Evolutionary conservation across 140 eudicot genomes (phyloP).

Genomic region (Flaveria floridana): DNA sequence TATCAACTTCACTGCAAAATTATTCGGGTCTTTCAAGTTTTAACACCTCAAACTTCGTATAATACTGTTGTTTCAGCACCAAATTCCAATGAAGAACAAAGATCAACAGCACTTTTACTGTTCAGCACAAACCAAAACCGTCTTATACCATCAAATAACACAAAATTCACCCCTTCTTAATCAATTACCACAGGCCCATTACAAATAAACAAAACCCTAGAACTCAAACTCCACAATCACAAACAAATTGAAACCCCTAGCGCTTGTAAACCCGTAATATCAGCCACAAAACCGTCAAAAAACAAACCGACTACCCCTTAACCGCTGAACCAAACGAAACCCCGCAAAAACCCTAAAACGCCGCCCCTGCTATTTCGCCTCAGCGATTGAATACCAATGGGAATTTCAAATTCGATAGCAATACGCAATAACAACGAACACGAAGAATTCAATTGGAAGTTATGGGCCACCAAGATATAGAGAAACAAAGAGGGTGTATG

Average conservation of each 20-base stretch:
- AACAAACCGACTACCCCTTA: conserved; percentile 28
- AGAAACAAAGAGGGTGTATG: conserved; percentile 34
- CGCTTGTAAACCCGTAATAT: conserved; percentile 28
- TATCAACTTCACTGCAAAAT: conserved; percentile 23
- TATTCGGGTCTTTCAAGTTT: conserved; percentile 6
- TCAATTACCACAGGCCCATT: conserved; percentile 22
- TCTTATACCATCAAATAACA: conserved; percentile 17
- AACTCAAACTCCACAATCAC: conserved; percentile 25
- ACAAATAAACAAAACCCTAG: conserved; percentile 41
- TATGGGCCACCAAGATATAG: conserved; percentile 2
- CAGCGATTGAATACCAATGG: conserved; percentile 20
- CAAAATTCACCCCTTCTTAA: conserved; percentile 13
- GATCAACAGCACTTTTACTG: conserved; percentile 8
- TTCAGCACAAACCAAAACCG: conserved; percentile 1
- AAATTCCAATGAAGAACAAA: conserved; percentile 25
- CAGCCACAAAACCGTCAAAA: conserved; percentile 23
- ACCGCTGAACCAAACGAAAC: conserved; percentile 24
- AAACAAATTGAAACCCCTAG: conserved; percentile 24
- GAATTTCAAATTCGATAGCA: conserved; percentile 13
- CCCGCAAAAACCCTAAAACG: conserved; percentile 30
- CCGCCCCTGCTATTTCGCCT: conserved; percentile 27
- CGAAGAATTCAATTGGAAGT: conserved; percentile 22
- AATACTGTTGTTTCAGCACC: conserved; percentile 19
- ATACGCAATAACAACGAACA: conserved; percentile 10
- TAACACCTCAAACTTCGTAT: conserved; percentile 19